Evolutionary conservation across 306 rosid genomes (phyloP).

Genomic region (Trifolium dubium): DNA sequence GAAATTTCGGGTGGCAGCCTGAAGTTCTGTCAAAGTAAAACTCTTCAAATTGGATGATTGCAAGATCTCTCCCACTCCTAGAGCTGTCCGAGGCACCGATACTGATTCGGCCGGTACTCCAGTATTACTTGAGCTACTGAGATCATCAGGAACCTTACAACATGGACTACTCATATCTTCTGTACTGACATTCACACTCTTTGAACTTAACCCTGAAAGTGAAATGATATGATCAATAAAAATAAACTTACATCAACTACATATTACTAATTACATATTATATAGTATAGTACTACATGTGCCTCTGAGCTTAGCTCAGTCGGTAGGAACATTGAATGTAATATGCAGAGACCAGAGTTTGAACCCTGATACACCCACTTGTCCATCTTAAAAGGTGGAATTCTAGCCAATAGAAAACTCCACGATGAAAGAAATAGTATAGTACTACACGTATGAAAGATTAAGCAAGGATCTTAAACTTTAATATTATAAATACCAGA

Average conservation of each 20-base stretch:
- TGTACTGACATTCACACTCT: constrained; percentile 39
- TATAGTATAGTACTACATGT: too few species aligned
- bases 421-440: too few species aligned
- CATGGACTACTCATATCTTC: constrained; percentile 38
- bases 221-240: constrained; percentile 7
- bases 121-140: constrained; percentile 34
- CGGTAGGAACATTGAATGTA: too few species aligned
- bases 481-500: constrained; percentile 41
- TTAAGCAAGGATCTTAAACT: neutral
- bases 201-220: constrained; percentile 54
- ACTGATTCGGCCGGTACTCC: constrained; percentile 39
- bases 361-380: too few species aligned
- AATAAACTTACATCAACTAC: constrained; percentile 10
- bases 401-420: too few species aligned
- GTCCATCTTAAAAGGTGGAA: too few species aligned
- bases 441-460: neutral
- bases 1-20: constrained; percentile 64
- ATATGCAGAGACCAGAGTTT: too few species aligned
- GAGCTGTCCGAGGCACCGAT: constrained; percentile 40
- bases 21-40: constrained; percentile 56
- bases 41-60: constrained; percentile 55
- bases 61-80: constrained; percentile 57
- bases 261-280: neutral
- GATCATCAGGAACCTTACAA: constrained; percentile 31
- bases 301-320: too few species aligned